Percentiles rank a stretch among this genome's conserved stretches.
Evolutionary conservation across 768 basidiomycete species (phyloP).

Genomic region (Sutorius australiensis): DNA sequence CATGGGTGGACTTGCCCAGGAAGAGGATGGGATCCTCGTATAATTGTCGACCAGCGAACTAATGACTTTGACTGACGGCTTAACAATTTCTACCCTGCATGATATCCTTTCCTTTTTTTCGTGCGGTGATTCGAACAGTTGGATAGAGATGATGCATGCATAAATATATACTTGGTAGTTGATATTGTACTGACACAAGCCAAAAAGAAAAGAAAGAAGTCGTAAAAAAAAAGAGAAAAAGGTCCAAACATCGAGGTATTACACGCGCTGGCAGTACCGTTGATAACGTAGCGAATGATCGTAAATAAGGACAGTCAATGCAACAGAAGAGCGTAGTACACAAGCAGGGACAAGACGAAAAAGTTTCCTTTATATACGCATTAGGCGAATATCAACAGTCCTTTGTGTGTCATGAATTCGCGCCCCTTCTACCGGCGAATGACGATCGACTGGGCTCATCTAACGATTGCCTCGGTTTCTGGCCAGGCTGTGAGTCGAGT

Average conservation of each 20-base stretch:
- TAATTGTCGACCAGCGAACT: slow-evolving; percentile 1
- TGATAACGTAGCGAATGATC: slow-evolving; percentile 25
- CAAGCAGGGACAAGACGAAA: slow-evolving; percentile 4
- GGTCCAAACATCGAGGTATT: slow-evolving; percentile 26
- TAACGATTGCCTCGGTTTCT: slow-evolving; percentile 26
- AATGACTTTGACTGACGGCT: background rate
- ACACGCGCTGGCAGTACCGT: slow-evolving; percentile 25
- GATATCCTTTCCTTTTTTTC: background rate
- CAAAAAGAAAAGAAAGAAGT: slow-evolving; percentile 6
- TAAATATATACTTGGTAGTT: slow-evolving; percentile 22
- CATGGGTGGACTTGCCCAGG: slow-evolving; percentile 23
- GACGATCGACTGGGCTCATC: slow-evolving; percentile 29
- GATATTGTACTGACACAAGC: slow-evolving; percentile 16
- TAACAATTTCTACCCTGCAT: background rate
- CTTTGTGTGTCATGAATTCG: slow-evolving; percentile 20
- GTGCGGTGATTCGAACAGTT: background rate
- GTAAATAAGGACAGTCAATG: slow-evolving; percentile 17
- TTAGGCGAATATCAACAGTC: slow-evolving; percentile 14
- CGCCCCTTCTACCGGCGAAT: slow-evolving; percentile 29
- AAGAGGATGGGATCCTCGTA: slow-evolving; percentile 31
- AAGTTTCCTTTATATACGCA: slow-evolving; percentile 11
- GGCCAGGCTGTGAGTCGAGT: slow-evolving; percentile 21
- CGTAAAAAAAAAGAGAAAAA: background rate
- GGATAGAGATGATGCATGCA: slow-evolving; percentile 9
- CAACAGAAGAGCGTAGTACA: slow-evolving; percentile 14